Conservation (phyloP, 2,329 filamentous ascomycete genomes). For the Fusarium cyanostomum region DNA sequence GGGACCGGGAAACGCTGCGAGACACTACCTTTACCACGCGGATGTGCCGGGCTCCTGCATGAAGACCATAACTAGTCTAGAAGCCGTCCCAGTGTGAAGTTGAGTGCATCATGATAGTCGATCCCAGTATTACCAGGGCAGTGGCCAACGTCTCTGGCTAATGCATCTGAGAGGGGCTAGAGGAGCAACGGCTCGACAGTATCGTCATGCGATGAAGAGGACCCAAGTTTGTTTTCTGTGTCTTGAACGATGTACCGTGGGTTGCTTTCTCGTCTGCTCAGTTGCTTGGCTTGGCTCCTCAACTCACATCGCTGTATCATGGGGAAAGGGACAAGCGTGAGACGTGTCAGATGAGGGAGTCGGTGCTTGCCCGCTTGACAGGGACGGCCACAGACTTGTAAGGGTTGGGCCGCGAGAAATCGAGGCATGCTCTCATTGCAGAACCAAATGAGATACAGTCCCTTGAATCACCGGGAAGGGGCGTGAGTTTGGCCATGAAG, state of each 20-base stretch:
- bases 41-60: conserved; percentile 38
- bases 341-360: conserved; percentile 32
- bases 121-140: conserved; percentile 17
- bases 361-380: conserved; percentile 19
- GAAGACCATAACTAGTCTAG: conserved; percentile 37
- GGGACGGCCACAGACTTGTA: not conserved
- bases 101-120: conserved; percentile 18
- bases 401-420: conserved; percentile 2
- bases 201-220: conserved; percentile 37
- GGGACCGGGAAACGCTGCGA: conserved; percentile 36
- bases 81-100: conserved; percentile 23
- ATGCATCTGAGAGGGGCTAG: conserved; percentile 26
- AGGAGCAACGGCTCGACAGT: conserved; percentile 25
- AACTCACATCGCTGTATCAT: conserved; percentile 15
- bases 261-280: conserved; percentile 19
- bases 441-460: conserved; percentile 1
- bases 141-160: conserved; percentile 35
- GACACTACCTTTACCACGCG: conserved; percentile 39
- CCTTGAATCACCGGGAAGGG: conserved; percentile 12
- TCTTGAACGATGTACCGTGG: conserved; percentile 23
- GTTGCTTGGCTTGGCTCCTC: conserved; percentile 15
- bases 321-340: conserved; percentile 22
- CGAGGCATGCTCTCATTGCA: not conserved
- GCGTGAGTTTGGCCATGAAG: conserved; percentile 6
- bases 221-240: not conserved